Evolutionary conservation across 2,329 filamentous ascomycete species (phyloP), one percentile per base, ranked within the genome.

Genomic region (Exophiala bonariae): DNA sequence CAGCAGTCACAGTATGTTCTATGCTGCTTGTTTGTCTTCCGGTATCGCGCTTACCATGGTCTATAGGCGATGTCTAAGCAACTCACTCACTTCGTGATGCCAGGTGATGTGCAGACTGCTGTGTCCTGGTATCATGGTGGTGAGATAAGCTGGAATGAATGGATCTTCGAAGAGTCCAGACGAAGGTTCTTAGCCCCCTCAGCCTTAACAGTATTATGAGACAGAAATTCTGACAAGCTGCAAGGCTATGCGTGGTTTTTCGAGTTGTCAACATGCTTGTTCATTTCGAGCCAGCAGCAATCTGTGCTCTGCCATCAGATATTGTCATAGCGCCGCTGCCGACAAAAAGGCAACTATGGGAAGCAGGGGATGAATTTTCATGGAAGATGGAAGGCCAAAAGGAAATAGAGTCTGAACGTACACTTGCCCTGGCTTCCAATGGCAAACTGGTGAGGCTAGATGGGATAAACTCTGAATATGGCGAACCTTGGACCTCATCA

Each of bases 311-410:
- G 2, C 61, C 59, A 19, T 37, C 55, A 0, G 64, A 67, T 30
- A 61, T 74, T 3, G 28, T 73, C 5, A 36, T 76, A 16, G 67
- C 71, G 32, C 70, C 70, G n/a, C 59, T 75, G 2, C 72, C 72
- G 2, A 61, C 67, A 2, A 65, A 61, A 43, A 72, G 69, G 51
- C 61, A 66, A 39, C 62, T 75, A 3, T 76, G 72, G 72, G 71
- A 76, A 59, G 70, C 72, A 35, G 37, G 17, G 4, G 56, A 68
- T 44, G 66, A 65, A 50, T 22, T 46, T 3, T 22, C 47, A 13
- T 75, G 72, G 70, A 62, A 62, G 46, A 16, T 44, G 8, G 66
- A 69, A 56, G 58, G 32, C 9, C 55, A 63, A 18, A 61, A 42
- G 35, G 56, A 63, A 11, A 43, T 59, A 7, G 50, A 43, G 4